phyloP scores from a whole-genome alignment of 805 yeast species.

The Saturnispora gosingensis region DNA sequence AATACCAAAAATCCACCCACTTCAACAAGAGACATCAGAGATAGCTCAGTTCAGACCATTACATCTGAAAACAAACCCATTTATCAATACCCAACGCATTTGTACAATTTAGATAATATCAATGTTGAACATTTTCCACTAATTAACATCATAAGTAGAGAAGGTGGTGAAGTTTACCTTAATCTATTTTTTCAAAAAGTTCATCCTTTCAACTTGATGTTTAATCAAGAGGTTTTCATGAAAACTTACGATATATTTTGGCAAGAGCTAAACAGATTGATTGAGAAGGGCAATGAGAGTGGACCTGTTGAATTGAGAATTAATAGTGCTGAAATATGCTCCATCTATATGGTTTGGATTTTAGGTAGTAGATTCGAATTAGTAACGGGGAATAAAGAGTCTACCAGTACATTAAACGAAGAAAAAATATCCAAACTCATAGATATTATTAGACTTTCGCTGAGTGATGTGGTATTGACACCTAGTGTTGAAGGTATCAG shows the following conservation, averaged over 20 bases:
- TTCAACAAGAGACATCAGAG: slow-evolving; percentile 26
- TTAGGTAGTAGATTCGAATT: slow-evolving; percentile 29
- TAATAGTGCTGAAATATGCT: slow-evolving; percentile 32
- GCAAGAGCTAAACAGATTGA: slow-evolving; percentile 24
- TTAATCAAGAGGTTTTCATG: slow-evolving; percentile 28
- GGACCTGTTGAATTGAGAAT: slow-evolving; percentile 12
- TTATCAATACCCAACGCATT: slow-evolving; percentile 28
- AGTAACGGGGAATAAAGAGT: background rate
- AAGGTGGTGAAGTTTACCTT: slow-evolving; percentile 31
- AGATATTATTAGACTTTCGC: slow-evolving; percentile 33
- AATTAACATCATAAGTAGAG: slow-evolving; percentile 25
- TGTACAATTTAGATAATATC: slow-evolving; percentile 24
- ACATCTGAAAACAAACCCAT: slow-evolving; percentile 29
- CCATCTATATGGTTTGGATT: slow-evolving; percentile 40
- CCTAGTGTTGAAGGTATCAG: slow-evolving; percentile 39
- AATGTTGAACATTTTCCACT: slow-evolving; percentile 32
- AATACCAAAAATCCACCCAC: slow-evolving; percentile 25
- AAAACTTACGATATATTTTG: slow-evolving; percentile 32
- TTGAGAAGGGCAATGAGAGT: slow-evolving; percentile 6
- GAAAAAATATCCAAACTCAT: slow-evolving; percentile 27
- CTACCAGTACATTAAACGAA: background rate
- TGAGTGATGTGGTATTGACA: slow-evolving; percentile 35
- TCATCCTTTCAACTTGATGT: slow-evolving; percentile 37
- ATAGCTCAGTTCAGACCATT: slow-evolving; percentile 27
- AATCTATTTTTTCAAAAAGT: slow-evolving; percentile 33